A percentile compares a stretch with the other conserved stretches of the same genome.
These are phyloP conservation scores for Pittosporum tobira DNA, from an alignment of 129 eudicot species.

Conservation along the genomic window DNA sequence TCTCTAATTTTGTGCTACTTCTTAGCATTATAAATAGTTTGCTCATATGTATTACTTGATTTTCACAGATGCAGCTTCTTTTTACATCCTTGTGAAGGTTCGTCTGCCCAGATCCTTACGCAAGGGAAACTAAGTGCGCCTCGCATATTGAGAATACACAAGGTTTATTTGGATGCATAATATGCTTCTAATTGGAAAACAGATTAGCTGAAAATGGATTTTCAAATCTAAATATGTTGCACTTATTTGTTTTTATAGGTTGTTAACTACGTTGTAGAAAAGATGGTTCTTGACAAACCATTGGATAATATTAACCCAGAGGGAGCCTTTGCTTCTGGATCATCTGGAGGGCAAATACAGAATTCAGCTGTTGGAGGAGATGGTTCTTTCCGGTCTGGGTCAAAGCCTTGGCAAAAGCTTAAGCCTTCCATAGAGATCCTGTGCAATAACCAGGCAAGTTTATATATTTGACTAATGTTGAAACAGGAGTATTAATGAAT, in stretches of 20 bases:
- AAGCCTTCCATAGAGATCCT: constrained; percentile 80
- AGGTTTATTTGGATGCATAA: constrained; percentile 20
- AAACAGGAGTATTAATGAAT: neutral
- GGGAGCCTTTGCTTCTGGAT: constrained; percentile 51
- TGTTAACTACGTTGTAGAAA: constrained; percentile 90
- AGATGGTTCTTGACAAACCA: constrained; percentile 93
- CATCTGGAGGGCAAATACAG: constrained; percentile 51
- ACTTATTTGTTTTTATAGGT: constrained; percentile 40
- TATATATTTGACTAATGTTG: neutral
- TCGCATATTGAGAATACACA: constrained; percentile 88
- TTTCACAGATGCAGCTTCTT: constrained; percentile 85
- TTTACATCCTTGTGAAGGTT: constrained; percentile 90
- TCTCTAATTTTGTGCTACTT: constrained; percentile 10
- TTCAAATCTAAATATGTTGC: neutral
- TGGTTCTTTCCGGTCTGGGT: constrained; percentile 53
- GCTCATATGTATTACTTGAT: constrained; percentile 2
- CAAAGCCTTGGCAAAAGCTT: constrained; percentile 71
- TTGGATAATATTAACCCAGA: constrained; percentile 53
- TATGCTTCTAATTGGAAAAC: neutral
- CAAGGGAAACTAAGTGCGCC: constrained; percentile 97
- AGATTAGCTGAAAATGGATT: neutral
- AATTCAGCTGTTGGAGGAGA: constrained; percentile 43
- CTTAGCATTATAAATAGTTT: constrained; percentile 1
- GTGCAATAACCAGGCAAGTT: constrained; percentile 86
- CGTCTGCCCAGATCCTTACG: constrained; percentile 77